Base-by-base conservation (phyloP, 1,284 basidiomycete genomes). In the Ceratobasidium sp. region DNA sequence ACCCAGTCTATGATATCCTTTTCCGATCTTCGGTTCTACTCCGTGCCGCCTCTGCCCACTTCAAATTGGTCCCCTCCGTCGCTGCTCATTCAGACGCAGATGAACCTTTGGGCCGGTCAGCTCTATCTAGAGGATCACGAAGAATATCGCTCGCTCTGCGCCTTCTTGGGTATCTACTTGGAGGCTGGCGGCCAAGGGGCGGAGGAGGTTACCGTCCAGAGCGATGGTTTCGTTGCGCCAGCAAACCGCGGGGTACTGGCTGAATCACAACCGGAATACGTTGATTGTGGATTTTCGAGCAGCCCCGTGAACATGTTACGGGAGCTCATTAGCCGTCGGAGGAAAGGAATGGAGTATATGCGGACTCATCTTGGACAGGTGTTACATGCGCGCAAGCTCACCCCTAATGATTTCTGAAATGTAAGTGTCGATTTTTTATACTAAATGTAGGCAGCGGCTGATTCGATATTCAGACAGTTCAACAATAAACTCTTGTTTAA, bases 61-160 rank as follows among this genome's bases (percentile, higher is more conserved):
- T 47, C 31, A 1, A 17, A 19, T n/a, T 44, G 17, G 19, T 6
- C 17, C 8, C 47, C 36, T n/a, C 14, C 57, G 9, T 27, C n/a
- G 5, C 31, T 24, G 11, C 41, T 11, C 24, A 14, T n/a, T 27
- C 63, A 65, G 51, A 27, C 51, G 2, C 48, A 72, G 27, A 54
- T 75, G 36, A 73, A 75, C 24, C 15, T 75, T 3, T 75, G 36
- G 17, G 64, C 74, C 8, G 74, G 74, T 27, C 74, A 75, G 27
- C 45, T 75, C 6, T 75, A 75, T 33, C 31, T 75, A 8, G 22
- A 50, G 9, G 44, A 47, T 24, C 48, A 57, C 33, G 45, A 27
- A 17, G 27, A 71, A 33, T 75, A 75, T 36, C 62, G 19, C 36
- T 19, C 47, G 22, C 31, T 74, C 17, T 62, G 69, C n/a, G 54